Evolutionary conservation across 108 stramenopile species (phyloP), one percentile per base, ranked within the genome.

Genomic region (Nitzschia inconspicua): DNA sequence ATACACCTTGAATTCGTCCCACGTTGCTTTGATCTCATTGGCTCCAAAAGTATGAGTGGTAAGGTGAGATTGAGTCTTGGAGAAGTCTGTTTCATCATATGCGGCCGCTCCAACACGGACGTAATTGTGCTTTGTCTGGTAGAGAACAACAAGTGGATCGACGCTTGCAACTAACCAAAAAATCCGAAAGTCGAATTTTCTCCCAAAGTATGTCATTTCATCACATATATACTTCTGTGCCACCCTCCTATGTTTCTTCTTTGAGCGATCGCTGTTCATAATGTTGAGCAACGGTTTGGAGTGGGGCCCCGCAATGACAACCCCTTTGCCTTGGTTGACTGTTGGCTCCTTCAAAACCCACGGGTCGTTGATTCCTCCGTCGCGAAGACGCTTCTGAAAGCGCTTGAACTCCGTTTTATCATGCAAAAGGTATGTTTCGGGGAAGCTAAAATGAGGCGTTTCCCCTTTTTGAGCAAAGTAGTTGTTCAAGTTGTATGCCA

Each of bases 111-210:
- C 4, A n/a, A 67, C 39, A 0, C 66, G 66, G 29, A 44, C 44
- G 31, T 58, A 67, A n/a, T n/a, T n/a, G n/a, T n/a, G n/a, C n/a
- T n/a, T n/a, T n/a, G n/a, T n/a, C n/a, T 65, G 64, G 41, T 65
- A 72, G 11, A 65, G 47, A 5, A 65, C 70, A n/a, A 72, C 22
- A 20, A 72, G 46, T n/a, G 70, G 70, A 49, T 58, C 30, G 13
- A 64, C 24, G 5, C 47, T 50, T 7, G 70, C 70, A n/a, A 72
- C 47, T 11, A 65, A 4, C 39, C 41, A 65, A 52, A 44, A 65
- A 28, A 65, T 35, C 18, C 70, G 26, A 1, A 72, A 22, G 18
- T 72, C 70, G 26, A 63, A 72, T 57, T 72, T 72, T 2, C 36
- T 39, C 22, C 63, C 27, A 3, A 31, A 3, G 22, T 18, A 63